Conservation (phyloP, 192 early-diverging fungal genomes). For the Entomortierella beljakovae region DNA sequence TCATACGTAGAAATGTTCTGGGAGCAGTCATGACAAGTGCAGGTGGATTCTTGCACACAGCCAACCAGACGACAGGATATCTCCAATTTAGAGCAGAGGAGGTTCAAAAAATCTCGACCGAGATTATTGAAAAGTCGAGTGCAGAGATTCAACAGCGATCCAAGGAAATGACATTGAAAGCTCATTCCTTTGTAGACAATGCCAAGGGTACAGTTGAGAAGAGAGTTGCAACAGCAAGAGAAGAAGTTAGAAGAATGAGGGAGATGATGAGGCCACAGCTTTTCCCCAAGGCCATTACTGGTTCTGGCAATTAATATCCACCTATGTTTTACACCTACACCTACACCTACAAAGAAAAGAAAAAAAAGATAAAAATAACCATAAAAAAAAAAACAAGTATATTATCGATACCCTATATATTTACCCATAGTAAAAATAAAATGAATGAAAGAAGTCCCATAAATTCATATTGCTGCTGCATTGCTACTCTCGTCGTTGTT, state of each 20-base stretch:
- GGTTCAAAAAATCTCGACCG: conserved; percentile 40
- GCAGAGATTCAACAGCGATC: conserved; percentile 43
- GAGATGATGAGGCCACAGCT: conserved; percentile 41
- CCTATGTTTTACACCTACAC: not conserved
- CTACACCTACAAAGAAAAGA: not conserved
- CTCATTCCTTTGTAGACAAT: conserved; percentile 40
- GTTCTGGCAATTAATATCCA: not conserved
- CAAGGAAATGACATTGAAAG: conserved; percentile 32
- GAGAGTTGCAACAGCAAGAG: conserved; percentile 39
- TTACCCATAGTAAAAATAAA: too few species aligned
- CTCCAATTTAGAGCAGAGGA: conserved; percentile 49
- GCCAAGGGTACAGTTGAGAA: conserved; percentile 44
- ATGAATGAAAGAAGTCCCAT: too few species aligned
- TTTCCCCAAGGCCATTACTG: conserved; percentile 29
- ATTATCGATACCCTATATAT: too few species aligned
- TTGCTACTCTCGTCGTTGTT: too few species aligned
- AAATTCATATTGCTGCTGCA: too few species aligned
- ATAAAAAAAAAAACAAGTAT: not conserved
- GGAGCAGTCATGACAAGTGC: conserved; percentile 61
- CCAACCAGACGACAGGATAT: conserved; percentile 54
- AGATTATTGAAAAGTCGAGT: conserved; percentile 50
- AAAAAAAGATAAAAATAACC: not conserved
- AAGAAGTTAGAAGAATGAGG: conserved; percentile 43
- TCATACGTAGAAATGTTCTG: conserved; percentile 44
- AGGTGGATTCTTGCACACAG: conserved; percentile 63